Percentiles rank a stretch among this genome's conserved stretches.
Conservation (phyloP, 1,139 yeast species). For the Protomyces inundatus region DNA sequence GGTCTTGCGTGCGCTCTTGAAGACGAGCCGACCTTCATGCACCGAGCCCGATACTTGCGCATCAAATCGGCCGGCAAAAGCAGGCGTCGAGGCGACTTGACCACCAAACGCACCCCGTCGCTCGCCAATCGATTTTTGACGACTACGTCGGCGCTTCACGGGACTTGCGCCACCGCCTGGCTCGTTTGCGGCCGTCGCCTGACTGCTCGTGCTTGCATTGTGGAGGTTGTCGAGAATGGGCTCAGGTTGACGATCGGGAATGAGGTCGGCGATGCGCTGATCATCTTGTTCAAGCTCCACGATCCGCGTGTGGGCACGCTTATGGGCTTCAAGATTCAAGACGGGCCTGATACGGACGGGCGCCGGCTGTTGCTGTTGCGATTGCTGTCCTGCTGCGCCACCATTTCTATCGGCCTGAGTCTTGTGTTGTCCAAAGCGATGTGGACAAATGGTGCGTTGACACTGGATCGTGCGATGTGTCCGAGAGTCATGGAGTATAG, state of each 20-base stretch:
- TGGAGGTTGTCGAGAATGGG: background rate
- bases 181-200: background rate
- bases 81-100: background rate
- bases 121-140: constrained; percentile 5
- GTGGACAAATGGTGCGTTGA: background rate
- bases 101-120: constrained; percentile 7
- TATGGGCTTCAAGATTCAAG: constrained; percentile 15
- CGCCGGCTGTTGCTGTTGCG: background rate
- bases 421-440: background rate
- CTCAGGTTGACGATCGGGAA: background rate
- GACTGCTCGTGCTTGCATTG: background rate
- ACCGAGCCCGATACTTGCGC: background rate
- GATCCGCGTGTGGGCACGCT: constrained; percentile 5
- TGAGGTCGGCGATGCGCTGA: constrained; percentile 12
- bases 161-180: background rate
- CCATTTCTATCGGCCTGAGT: too few relatives aligned
- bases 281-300: constrained; percentile 21
- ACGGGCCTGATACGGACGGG: constrained; percentile 16
- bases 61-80: background rate
- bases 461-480: background rate
- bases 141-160: constrained; percentile 4
- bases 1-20: background rate
- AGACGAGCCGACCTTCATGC: background rate
- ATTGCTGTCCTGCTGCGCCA: background rate
- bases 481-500: constrained; percentile 13